Conservation (phyloP, 2,329 filamentous ascomycete genomes). For the Diaporthe sp. region DNA sequence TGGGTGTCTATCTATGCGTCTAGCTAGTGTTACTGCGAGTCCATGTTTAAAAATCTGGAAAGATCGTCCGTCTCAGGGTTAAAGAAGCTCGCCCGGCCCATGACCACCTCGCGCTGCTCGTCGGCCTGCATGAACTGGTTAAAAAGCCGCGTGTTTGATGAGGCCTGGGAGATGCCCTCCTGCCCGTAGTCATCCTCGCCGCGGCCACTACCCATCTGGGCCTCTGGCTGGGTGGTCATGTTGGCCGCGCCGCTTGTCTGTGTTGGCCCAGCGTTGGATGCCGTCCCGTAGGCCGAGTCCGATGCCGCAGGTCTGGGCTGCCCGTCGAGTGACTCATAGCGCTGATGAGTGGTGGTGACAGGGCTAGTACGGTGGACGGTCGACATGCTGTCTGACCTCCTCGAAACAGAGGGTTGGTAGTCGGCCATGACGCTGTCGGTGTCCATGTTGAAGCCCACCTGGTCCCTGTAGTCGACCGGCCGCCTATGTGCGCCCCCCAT, state of each 20-base stretch:
- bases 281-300: slow-evolving; percentile 32
- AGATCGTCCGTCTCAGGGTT: slow-evolving; percentile 32
- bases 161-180: slow-evolving; percentile 33
- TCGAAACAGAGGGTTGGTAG: background rate
- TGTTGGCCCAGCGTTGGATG: slow-evolving; percentile 4
- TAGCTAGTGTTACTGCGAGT: slow-evolving; percentile 28
- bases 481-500: slow-evolving; percentile 19
- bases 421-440: slow-evolving; percentile 22
- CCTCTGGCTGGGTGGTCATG: slow-evolving; percentile 13
- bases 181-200: background rate
- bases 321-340: background rate
- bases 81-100: slow-evolving; percentile 34
- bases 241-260: background rate
- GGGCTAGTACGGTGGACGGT: slow-evolving; percentile 30
- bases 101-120: slow-evolving; percentile 24
- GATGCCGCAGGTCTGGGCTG: background rate
- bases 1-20: background rate
- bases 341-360: slow-evolving; percentile 4
- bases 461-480: slow-evolving; percentile 4
- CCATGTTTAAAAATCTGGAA: slow-evolving; percentile 38
- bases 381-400: slow-evolving; percentile 28
- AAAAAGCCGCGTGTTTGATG: slow-evolving; percentile 9
- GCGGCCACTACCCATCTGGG: slow-evolving; percentile 12
- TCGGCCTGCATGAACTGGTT: slow-evolving; percentile 32
- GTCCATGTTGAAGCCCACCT: slow-evolving; percentile 30